Evolutionary conservation across 2,329 filamentous ascomycete species (phyloP), one percentile per base, ranked within the genome.

Genomic region (Blastomyces emzantsi): DNA sequence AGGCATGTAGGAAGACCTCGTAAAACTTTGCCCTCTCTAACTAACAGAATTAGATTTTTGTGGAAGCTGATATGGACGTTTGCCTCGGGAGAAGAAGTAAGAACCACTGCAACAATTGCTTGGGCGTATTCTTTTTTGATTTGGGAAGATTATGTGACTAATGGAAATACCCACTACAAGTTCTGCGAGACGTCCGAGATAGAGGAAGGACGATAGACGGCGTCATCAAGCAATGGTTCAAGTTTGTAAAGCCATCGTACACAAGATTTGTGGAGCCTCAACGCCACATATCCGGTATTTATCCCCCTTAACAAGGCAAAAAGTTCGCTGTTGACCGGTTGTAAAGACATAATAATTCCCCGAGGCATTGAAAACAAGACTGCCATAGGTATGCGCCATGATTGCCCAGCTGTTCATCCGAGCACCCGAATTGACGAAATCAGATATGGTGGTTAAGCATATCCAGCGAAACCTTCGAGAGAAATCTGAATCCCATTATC

Each of bases 161-260:
- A 73, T 61, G n/a, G 43, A 62, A 65, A 41, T 61, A 17, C 36
- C 36, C 1, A 3, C 56, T 68, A 66, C 58, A 65, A 92, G 89
- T 95, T 68, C 80, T 91, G 47, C 89, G 94, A 71, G 94, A 99
- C 77, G 90, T 97, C 28, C 86, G 86, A 70, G 90, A 96, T 70
- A 87, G 94, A 71, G 93, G 90, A 2, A 85, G 94, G 72, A 93
- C 96, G 71, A 89, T 97, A 63, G 90, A 97, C 73, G 94, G 94
- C 51, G 93, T 92, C 71, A 92, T 99, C 75, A 97, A 97, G 76
- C 94, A 99, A 75, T 99, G 94, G 94, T 97, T 97, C 74, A 80
- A 80, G 13, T 99, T 90, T 73, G 94, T 99, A 54, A 99, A 99
- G 77, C 94, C 94, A 2, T 97, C 97, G 72, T 97, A 95, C 71